A percentile compares a stretch with the other conserved stretches of the same genome.
These are phyloP conservation scores for Alternaria atra DNA, from an alignment of 2,329 filamentous ascomycete species.

Conservation along the genomic window DNA sequence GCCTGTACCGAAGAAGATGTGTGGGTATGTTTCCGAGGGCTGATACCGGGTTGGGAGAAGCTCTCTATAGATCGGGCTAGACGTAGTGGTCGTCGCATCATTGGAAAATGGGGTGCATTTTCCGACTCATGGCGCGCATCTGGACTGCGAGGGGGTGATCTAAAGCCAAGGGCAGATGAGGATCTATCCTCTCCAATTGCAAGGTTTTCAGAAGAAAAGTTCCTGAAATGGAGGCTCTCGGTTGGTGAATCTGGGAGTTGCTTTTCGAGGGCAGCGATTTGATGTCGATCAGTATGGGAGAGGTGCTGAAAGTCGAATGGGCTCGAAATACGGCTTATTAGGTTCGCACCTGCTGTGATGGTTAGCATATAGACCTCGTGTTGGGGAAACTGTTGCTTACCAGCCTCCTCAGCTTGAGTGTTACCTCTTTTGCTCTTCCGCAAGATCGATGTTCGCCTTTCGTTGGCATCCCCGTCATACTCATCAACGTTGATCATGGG, in stretches of 20 bases:
- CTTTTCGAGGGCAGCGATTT: slow-evolving; percentile 63
- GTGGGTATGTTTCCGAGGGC: slow-evolving; percentile 50
- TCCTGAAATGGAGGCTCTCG: slow-evolving; percentile 55
- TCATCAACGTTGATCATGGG: slow-evolving; percentile 30
- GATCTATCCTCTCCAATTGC: slow-evolving; percentile 25
- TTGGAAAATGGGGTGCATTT: slow-evolving; percentile 17
- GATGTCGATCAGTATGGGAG: slow-evolving; percentile 65
- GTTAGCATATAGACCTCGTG: slow-evolving; percentile 11
- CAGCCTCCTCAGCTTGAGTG: slow-evolving; percentile 32
- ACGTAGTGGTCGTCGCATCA: slow-evolving; percentile 33
- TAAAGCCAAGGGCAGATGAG: slow-evolving; percentile 24
- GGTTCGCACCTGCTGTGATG: slow-evolving; percentile 28
- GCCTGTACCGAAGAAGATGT: slow-evolving; percentile 53
- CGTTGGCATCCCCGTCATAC: slow-evolving; percentile 34
- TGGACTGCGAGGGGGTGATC: slow-evolving; percentile 39
- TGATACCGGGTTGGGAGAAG: slow-evolving; percentile 63
- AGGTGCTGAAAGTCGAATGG: slow-evolving; percentile 73
- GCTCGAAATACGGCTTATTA: slow-evolving; percentile 61
- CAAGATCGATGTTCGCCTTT: slow-evolving; percentile 45
- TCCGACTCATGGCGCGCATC: slow-evolving; percentile 18
- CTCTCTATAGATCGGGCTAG: slow-evolving; percentile 58
- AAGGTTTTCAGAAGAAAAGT: slow-evolving; percentile 41
- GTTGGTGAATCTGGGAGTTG: slow-evolving; percentile 53
- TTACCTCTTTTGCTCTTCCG: slow-evolving; percentile 39
- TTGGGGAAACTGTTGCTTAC: slow-evolving; percentile 32